Base-by-base conservation (phyloP, 768 basidiomycete species). In the Rhizopogon vesiculosus region DNA sequence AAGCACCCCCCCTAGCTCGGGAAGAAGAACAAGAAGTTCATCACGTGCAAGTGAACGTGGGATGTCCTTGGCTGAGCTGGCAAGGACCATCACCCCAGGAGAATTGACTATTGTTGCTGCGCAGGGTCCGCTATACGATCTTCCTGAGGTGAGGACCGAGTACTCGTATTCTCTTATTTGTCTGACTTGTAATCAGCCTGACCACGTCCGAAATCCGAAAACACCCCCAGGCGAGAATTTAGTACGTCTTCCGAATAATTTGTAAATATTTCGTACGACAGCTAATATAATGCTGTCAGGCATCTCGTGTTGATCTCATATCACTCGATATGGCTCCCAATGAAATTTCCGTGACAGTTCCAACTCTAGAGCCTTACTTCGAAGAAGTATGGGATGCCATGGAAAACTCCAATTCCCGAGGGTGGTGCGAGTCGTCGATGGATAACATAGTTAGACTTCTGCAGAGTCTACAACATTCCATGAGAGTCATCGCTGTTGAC, bases 291-390 rank as follows among this genome's bases (percentile, higher is more conserved):
- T n/a, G 38, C 13, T 13, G 52, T 31, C 42, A 79, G 76, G 61
- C 63, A 9, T 69, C 69, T 22, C 65, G 67, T 16, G 63, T 68
- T 18, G 87, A 91, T 70, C 79, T 92, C 45, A 91, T 92, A 58
- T 74, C 83, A 8, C 78, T 93, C 40, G 89, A 92, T 66, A 83
- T 86, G 1, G 86, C 89, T 3, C 86, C 86, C 70, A 71, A 82
- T 42, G 65, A 75, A 7, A 84, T 85, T 56, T 74, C 75, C 22
- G 40, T 61, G 22, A 66, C 64, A 29, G 56, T 56, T 38, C 49
- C 40, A 25, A 6, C 54, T n/a, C 39, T 29, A 0, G 65, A 61
- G 35, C 59, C 62, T n/a, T 76, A 80, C 53, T 89, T 91, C 62
- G 76, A 80, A 60, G 66, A 54, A 15, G 64, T 72, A 2, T 93